These are phyloP conservation scores for Dothiorella sarmentorum DNA, from an alignment of 2,329 filamentous ascomycete species.

Conservation along the genomic window DNA sequence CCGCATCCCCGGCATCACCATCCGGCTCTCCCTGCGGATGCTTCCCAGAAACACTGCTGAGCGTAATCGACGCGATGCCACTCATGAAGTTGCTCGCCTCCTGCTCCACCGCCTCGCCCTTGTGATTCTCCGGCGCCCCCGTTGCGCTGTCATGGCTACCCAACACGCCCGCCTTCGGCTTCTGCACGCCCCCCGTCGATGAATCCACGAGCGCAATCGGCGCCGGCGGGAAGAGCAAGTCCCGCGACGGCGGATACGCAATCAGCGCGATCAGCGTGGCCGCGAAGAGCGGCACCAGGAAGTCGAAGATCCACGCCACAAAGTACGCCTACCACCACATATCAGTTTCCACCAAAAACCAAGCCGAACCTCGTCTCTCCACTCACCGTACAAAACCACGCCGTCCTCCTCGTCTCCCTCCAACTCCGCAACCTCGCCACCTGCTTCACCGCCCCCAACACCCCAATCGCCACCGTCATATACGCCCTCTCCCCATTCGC, in stretches of 20 bases:
- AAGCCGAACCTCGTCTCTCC: background rate
- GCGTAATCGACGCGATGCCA: conserved; percentile 66
- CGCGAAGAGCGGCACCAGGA: conserved; percentile 62
- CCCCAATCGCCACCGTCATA: conserved; percentile 66
- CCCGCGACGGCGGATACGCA: conserved; percentile 59
- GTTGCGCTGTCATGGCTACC: conserved; percentile 75
- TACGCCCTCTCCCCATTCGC: conserved; percentile 76
- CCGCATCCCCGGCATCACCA: conserved; percentile 44
- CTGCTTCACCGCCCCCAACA: conserved; percentile 68
- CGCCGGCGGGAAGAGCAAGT: conserved; percentile 69
- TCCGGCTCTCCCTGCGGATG: conserved; percentile 64
- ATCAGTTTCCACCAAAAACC: background rate
- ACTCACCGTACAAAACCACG: conserved; percentile 58
- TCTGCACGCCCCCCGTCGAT: conserved; percentile 71
- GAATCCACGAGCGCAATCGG: conserved; percentile 69
- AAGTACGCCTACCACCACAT: conserved; percentile 46
- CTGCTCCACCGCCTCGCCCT: conserved; percentile 78
- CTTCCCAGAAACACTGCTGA: conserved; percentile 74
- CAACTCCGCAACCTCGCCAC: conserved; percentile 74
- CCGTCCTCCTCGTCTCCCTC: conserved; percentile 68
- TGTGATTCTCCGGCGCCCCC: conserved; percentile 76
- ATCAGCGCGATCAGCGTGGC: conserved; percentile 63
- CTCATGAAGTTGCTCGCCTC: conserved; percentile 80
- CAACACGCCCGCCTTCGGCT: conserved; percentile 70
- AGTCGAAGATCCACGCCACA: conserved; percentile 68